Base-by-base conservation (phyloP, 257 asterid genomes). In the Thymus mandschuricus region DNA sequence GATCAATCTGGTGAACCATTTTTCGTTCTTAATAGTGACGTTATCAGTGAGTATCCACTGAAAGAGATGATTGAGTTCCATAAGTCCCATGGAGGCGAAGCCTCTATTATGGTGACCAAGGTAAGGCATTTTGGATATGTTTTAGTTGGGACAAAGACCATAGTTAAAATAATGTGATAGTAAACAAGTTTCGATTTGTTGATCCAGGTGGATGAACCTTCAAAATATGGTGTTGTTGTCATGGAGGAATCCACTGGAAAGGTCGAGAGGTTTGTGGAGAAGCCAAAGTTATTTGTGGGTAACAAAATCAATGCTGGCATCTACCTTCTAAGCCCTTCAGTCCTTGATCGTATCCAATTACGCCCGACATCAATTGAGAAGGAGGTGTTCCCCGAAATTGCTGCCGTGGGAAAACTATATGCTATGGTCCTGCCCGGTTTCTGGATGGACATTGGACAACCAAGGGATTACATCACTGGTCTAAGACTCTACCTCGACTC, bases 401-500 rank as follows among this genome's bases (percentile, higher is more conserved):
- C 96, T 13, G 77, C 85, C 2, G 90, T 76, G 78, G 82, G 83
- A 65, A 86, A 86, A 57, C 92, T 89, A 64, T 87, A 72, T 8
- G 97, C 97, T 1, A 93, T 91, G 98, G 96, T 93, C 60, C 77
- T 93, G 61, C 98, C 96, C 0, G 96, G 97, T 10, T 93, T 93
- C 71, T 93, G 98, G 98, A 93, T 93, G 98, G 98, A 93, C 91
- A 82, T 93, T 15, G 97, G 96, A 15, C 98, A 93, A 80, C 98
- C 97, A 3, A 83, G 86, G 81, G 98, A 93, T 58, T 93, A 93
- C 84, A 89, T 91, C 63, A 81, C 90, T 1, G 96, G 98, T 59
- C 83, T 93, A 70, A 82, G 96, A 72, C 86, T 93, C 64, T 91
- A 93, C 80, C 75, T 93, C 3, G 94, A 85, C 61, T 93, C 97